Evolutionary conservation across 768 basidiomycete genomes (phyloP).

Genomic region (Ephemerocybe angulata): DNA sequence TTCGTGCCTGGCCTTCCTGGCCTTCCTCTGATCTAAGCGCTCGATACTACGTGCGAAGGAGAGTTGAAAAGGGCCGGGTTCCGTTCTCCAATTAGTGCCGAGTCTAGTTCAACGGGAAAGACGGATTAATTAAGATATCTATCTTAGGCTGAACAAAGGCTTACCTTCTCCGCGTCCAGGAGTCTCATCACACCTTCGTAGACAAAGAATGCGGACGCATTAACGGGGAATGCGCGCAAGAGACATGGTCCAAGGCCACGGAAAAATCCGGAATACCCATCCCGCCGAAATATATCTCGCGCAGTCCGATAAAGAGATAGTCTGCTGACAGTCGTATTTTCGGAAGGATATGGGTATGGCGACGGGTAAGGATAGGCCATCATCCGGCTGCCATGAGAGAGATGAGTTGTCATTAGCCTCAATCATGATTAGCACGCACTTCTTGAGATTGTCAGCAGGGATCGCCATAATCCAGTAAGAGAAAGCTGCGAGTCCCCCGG

Average conservation of each 20-base stretch:
- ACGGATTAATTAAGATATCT: slow-evolving; percentile 12
- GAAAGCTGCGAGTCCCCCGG: slow-evolving; percentile 62
- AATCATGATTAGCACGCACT: slow-evolving; percentile 40
- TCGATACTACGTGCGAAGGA: too few species aligned
- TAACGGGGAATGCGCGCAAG: slow-evolving; percentile 73
- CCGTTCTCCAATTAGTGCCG: slow-evolving; percentile 2
- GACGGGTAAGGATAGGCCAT: slow-evolving; percentile 54
- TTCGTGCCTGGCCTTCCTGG: too few species aligned
- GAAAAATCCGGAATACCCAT: slow-evolving; percentile 56
- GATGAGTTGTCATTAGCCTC: slow-evolving; percentile 1
- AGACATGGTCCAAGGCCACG: slow-evolving; percentile 67
- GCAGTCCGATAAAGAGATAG: slow-evolving; percentile 51
- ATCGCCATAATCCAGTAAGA: slow-evolving; percentile 67
- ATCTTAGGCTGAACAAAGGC: slow-evolving; percentile 5
- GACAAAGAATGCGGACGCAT: slow-evolving; percentile 75
- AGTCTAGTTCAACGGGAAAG: background rate
- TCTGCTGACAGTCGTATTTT: slow-evolving; percentile 22
- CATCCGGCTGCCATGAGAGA: slow-evolving; percentile 47
- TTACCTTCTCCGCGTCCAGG: slow-evolving; percentile 64
- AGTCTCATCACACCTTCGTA: slow-evolving; percentile 71
- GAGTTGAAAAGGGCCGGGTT: too few species aligned
- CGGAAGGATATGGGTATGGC: slow-evolving; percentile 34
- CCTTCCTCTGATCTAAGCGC: too few species aligned
- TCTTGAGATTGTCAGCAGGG: slow-evolving; percentile 80
- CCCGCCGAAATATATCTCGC: slow-evolving; percentile 47